phyloP scores from a whole-genome alignment of 257 asterid genomes.

The Plantago ovata region DNA sequence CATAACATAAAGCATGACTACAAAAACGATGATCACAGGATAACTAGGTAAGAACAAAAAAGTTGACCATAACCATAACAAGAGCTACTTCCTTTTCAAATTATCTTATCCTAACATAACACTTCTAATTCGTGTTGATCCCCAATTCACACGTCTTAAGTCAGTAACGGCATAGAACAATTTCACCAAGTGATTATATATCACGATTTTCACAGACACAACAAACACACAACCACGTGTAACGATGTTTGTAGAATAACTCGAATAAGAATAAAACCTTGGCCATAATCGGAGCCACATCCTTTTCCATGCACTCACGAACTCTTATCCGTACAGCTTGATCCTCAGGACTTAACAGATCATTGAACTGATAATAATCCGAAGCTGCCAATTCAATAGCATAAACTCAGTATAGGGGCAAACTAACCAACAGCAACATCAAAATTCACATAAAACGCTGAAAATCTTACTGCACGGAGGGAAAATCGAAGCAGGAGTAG shows the following conservation, averaged over 20 bases:
- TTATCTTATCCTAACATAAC: constrained; percentile 59
- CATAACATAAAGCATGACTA: neutral
- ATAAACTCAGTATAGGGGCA: constrained; percentile 15
- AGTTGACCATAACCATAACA: constrained; percentile 78
- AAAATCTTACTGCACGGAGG: constrained; percentile 68
- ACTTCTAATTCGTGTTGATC: too few relatives aligned
- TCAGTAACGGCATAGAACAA: too few relatives aligned
- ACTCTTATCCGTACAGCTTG: constrained; percentile 57
- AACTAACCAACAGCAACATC: too few relatives aligned
- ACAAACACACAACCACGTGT: too few relatives aligned
- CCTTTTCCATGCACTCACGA: constrained; percentile 86
- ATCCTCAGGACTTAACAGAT: constrained; percentile 72
- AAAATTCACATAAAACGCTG: neutral
- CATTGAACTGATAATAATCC: constrained; percentile 88
- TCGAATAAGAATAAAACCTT: constrained; percentile 38
- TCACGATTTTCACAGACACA: neutral
- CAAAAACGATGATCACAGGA: neutral
- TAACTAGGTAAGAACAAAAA: neutral
- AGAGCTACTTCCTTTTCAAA: constrained; percentile 98
- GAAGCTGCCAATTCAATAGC: constrained; percentile 50
- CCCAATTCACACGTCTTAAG: too few relatives aligned
- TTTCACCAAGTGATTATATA: neutral
- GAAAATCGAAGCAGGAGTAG: constrained; percentile 87
- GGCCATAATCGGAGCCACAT: constrained; percentile 92
- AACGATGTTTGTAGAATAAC: neutral